These are phyloP conservation scores for Rhodotorula sp. DNA, from an alignment of 1,284 basidiomycete genomes.

Conservation along the genomic window DNA sequence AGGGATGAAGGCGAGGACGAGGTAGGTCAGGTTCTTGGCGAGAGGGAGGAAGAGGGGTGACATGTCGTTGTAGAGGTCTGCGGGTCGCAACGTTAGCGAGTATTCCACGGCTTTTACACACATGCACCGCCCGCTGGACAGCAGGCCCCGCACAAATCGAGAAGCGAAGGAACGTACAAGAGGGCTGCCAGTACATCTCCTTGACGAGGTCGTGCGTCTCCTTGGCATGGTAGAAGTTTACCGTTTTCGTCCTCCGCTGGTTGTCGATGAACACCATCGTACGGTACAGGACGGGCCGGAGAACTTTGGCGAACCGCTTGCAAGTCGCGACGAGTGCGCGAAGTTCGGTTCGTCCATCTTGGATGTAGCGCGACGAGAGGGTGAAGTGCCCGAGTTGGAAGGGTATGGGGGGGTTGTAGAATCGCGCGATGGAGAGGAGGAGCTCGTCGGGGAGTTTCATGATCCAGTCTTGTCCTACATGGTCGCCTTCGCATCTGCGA, in stretches of 20 bases:
- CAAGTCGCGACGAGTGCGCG: slow-evolving; percentile 13
- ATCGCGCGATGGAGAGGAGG: slow-evolving; percentile 1
- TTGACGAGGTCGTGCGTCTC: slow-evolving; percentile 7
- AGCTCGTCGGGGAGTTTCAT: slow-evolving; percentile 16
- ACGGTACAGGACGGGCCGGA: slow-evolving; percentile 16
- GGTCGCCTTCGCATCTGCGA: background rate
- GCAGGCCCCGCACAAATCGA: background rate
- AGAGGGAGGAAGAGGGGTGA: slow-evolving; percentile 18
- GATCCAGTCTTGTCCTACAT: background rate
- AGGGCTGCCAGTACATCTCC: slow-evolving; percentile 29
- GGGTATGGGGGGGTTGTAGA: slow-evolving; percentile 26
- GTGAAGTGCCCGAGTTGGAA: slow-evolving; percentile 28
- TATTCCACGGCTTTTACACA: too few species aligned
- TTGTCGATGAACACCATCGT: slow-evolving; percentile 25
- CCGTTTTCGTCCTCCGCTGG: slow-evolving; percentile 11
- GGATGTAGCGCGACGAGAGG: slow-evolving; percentile 7
- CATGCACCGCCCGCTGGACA: too few species aligned
- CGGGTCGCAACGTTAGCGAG: too few species aligned
- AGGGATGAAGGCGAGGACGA: slow-evolving; percentile 29
- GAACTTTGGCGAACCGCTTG: slow-evolving; percentile 9
- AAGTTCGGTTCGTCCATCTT: slow-evolving; percentile 12
- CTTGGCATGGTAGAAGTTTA: slow-evolving; percentile 11
- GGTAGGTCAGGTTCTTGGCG: slow-evolving; percentile 23
- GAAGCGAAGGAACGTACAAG: background rate
- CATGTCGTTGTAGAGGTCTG: slow-evolving; percentile 29